These are phyloP conservation scores for Coleophoma cylindrospora DNA, from an alignment of 2,329 filamentous ascomycete species.

Conservation along the genomic window DNA sequence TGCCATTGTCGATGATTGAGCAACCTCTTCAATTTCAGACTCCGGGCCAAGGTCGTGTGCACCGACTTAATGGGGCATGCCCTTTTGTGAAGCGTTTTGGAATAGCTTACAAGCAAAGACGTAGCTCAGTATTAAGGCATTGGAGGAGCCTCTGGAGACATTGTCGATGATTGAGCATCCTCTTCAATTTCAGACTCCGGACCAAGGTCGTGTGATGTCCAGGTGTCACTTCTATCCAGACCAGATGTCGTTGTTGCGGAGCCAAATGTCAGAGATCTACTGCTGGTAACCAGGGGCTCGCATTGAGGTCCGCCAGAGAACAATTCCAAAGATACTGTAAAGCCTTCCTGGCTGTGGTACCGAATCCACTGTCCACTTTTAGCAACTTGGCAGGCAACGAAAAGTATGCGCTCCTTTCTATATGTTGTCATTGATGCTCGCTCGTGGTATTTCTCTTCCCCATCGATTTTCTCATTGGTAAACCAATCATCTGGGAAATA, in stretches of 20 bases:
- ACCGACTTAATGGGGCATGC: too few relatives aligned
- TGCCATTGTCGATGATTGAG: background rate
- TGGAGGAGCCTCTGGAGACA: background rate
- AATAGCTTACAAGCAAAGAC: too few relatives aligned
- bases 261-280: background rate
- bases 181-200: background rate
- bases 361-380: conserved; percentile 6
- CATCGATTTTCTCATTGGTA: conserved; percentile 18
- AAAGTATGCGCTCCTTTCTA: conserved; percentile 17
- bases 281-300: background rate
- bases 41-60: background rate
- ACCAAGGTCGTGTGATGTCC: background rate
- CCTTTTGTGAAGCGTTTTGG: too few relatives aligned
- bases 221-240: background rate
- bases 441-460: conserved; percentile 19
- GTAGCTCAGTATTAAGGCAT: background rate
- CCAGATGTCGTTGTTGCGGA: background rate
- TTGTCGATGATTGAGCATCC: background rate
- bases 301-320: background rate
- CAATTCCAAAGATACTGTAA: background rate
- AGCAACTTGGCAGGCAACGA: conserved; percentile 14
- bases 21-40: background rate
- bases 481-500: conserved; percentile 23
- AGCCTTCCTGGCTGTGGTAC: conserved; percentile 3
- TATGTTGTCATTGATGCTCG: conserved; percentile 13